Evolutionary conservation across 495 filamentous ascomycete genomes (phyloP).

Genomic region (Penicillium cinerascens): DNA sequence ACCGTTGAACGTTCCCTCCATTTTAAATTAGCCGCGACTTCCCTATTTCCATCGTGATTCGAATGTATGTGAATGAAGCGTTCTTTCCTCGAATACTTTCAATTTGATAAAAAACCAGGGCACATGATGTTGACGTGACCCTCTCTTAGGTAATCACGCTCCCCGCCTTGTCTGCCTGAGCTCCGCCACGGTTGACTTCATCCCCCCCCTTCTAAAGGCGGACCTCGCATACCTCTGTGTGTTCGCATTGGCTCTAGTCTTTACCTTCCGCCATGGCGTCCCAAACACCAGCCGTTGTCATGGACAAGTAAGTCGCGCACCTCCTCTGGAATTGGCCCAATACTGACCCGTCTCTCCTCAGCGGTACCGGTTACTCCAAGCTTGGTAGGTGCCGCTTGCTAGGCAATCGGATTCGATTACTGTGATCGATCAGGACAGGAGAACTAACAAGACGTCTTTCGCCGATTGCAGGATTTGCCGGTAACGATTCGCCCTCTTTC

Average conservation of each 20-base stretch:
- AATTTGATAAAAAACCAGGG: not conserved
- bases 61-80: not conserved
- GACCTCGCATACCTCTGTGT: slow-evolving; percentile 5
- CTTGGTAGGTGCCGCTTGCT: slow-evolving; percentile 61
- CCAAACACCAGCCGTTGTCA: slow-evolving; percentile 99
- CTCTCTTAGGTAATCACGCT: slow-evolving; percentile 20
- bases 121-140: slow-evolving; percentile 21
- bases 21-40: not conserved
- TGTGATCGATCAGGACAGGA: not conserved
- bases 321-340: slow-evolving; percentile 10
- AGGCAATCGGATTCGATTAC: not conserved
- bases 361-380: slow-evolving; percentile 98
- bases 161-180: slow-evolving; percentile 33
- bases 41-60: not conserved
- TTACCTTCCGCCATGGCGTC: slow-evolving; percentile 66
- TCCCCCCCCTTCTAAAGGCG: slow-evolving; percentile 7
- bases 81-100: not conserved
- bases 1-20: not conserved
- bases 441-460: slow-evolving; percentile 26
- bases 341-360: slow-evolving; percentile 39
- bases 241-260: slow-evolving; percentile 16
- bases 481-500: slow-evolving; percentile 98
- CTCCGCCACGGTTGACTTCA: slow-evolving; percentile 28
- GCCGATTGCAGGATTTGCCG: slow-evolving; percentile 77
- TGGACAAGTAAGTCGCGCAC: slow-evolving; percentile 89